Percentiles rank a stretch among this genome's conserved stretches.
Evolutionary conservation across 2,329 filamentous ascomycete species (phyloP).

Genomic region (Clarireedia sp.): DNA sequence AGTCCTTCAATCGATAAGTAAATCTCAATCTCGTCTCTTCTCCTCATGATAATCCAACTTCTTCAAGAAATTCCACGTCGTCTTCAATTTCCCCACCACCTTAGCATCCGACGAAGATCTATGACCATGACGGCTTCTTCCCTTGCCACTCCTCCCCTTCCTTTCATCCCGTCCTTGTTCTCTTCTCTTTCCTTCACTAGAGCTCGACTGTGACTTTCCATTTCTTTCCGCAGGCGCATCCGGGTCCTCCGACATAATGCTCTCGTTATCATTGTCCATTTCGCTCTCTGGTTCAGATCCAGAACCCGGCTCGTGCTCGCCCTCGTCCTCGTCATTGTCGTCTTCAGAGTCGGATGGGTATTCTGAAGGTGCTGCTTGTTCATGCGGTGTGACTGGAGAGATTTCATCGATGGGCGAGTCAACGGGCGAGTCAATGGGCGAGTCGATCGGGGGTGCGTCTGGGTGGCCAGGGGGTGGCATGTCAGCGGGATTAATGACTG

Average conservation of each 20-base stretch:
- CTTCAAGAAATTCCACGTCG: constrained; percentile 4
- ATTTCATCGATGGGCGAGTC: not conserved
- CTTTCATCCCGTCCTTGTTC: not conserved
- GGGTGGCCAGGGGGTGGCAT: not conserved
- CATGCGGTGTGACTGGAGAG: not conserved
- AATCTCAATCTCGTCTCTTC: too few species aligned
- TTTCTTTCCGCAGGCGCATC: not conserved
- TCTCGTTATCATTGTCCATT: not conserved
- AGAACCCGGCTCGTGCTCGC: too few species aligned
- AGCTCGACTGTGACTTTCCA: not conserved
- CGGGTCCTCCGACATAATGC: not conserved
- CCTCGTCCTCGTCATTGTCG: not conserved
- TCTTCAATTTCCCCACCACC: not conserved
- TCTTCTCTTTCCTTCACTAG: not conserved
- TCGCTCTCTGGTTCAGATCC: too few species aligned
- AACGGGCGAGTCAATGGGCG: not conserved
- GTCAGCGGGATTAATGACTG: not conserved
- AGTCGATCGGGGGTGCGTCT: not conserved
- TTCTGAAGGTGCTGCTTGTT: too few species aligned
- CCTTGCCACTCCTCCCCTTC: not conserved
- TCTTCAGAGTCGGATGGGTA: not conserved
- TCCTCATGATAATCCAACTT: constrained; percentile 5
- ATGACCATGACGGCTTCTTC: not conserved
- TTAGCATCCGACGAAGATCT: not conserved
- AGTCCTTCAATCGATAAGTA: too few species aligned